A percentile compares a stretch with the other conserved stretches of the same genome.
phyloP scores from a whole-genome alignment of 805 yeast genomes.

The Ogataea nakhonphanomensis region DNA sequence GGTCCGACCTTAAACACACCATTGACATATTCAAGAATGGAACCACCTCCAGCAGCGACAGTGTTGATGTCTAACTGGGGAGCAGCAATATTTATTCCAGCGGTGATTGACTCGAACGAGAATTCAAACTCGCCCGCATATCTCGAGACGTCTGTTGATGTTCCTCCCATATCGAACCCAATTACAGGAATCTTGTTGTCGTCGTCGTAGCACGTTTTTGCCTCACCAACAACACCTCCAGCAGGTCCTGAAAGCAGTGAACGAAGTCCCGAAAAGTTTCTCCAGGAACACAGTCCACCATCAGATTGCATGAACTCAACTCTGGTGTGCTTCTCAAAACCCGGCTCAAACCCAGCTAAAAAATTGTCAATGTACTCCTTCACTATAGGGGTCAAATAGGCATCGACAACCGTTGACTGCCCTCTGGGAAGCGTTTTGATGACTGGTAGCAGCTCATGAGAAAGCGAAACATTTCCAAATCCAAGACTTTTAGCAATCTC shows the following conservation, averaged over 20 bases:
- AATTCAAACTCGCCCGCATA: conserved; percentile 30
- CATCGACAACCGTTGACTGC: conserved; percentile 41
- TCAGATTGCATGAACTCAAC: conserved; percentile 58
- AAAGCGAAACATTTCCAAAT: conserved; percentile 40
- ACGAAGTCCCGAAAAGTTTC: conserved; percentile 49
- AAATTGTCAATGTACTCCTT: conserved; percentile 37
- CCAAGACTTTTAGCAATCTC: conserved; percentile 43
- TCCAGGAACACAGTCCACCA: conserved; percentile 54
- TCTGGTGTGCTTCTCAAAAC: conserved; percentile 31
- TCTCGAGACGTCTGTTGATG: conserved; percentile 37
- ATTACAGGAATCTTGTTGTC: conserved; percentile 25
- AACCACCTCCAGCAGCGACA: conserved; percentile 11
- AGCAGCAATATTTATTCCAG: conserved; percentile 34
- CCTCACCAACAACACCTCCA: conserved; percentile 59
- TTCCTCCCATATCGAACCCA: conserved; percentile 40
- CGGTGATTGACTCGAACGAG: conserved; percentile 32
- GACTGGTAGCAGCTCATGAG: conserved; percentile 37
- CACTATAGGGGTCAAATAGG: conserved; percentile 43
- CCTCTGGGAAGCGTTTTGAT: conserved; percentile 40
- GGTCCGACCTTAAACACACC: conserved; percentile 9
- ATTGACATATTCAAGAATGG: conserved; percentile 4
- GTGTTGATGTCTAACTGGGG: conserved; percentile 33
- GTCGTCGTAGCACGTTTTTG: conserved; percentile 47
- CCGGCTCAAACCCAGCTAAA: conserved; percentile 32
- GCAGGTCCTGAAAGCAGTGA: conserved; percentile 59